These are phyloP conservation scores for Nephromyces sp. DNA, from an alignment of 169 alveolate genomes.

Conservation along the genomic window DNA sequence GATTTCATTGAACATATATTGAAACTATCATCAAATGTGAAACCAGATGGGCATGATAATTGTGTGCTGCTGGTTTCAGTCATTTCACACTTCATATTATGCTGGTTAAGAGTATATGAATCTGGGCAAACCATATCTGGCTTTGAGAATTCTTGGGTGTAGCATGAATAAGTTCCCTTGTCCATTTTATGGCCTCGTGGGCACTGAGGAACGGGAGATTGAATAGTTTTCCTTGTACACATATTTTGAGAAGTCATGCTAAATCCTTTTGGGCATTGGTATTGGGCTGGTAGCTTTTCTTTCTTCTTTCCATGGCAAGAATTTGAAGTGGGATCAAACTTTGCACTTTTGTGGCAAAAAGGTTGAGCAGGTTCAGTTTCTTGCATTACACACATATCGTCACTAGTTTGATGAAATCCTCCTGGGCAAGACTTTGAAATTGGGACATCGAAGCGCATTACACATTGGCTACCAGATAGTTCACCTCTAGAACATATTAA, in stretches of 20 bases:
- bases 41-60: too few relatives aligned
- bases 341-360: background rate
- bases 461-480: conserved; percentile 1
- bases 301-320: background rate
- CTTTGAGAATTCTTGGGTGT: background rate
- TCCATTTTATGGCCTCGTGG: background rate
- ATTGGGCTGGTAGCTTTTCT: conserved; percentile 1
- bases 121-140: background rate
- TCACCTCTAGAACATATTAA: background rate
- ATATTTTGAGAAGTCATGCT: background rate
- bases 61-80: background rate
- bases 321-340: background rate
- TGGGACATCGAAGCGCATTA: background rate
- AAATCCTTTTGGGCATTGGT: conserved; percentile 13
- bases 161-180: background rate
- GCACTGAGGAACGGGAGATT: background rate
- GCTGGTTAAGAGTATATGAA: background rate
- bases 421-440: conserved; percentile 2
- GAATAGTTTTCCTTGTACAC: background rate
- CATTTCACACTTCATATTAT: background rate
- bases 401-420: background rate
- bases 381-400: background rate
- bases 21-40: too few relatives aligned
- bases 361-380: background rate
- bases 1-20: too few relatives aligned